Conservation (phyloP, 78 protist species). For the Pirum gemmata region DNA sequence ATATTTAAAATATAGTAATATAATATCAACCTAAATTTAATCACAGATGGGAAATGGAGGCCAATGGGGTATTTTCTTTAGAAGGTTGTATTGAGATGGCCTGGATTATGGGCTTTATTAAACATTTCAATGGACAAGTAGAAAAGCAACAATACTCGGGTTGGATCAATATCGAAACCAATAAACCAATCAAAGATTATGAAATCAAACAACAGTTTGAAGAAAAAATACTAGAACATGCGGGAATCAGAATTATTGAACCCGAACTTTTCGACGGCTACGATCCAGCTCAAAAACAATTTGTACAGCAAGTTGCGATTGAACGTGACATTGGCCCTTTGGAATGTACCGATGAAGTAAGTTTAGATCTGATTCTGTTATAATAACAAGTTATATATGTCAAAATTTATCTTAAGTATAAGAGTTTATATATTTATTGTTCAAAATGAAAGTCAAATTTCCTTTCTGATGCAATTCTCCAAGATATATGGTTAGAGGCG, state of each 20-base stretch:
- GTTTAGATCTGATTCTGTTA: no score
- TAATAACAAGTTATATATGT: no score
- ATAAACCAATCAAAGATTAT: slow-evolving; percentile 45
- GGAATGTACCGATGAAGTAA: slow-evolving; percentile 54
- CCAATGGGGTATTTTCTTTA: slow-evolving; percentile 51
- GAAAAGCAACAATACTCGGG: slow-evolving; percentile 19
- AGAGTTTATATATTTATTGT: no score
- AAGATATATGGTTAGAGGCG: no score
- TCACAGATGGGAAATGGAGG: slow-evolving; percentile 60
- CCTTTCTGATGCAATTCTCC: no score
- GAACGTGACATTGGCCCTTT: slow-evolving; percentile 54
- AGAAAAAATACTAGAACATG: no score
- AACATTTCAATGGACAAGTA: slow-evolving; percentile 7
- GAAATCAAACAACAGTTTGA: no score
- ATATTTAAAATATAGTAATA: no score
- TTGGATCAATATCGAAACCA: slow-evolving; percentile 56
- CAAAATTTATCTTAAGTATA: no score
- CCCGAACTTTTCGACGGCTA: slow-evolving; percentile 64
- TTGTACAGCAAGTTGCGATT: slow-evolving; percentile 59
- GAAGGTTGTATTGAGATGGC: slow-evolving; percentile 69
- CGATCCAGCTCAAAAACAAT: slow-evolving; percentile 50
- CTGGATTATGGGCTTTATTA: slow-evolving; percentile 62
- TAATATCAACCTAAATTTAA: no score
- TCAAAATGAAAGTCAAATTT: no score
- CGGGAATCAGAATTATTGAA: slow-evolving; percentile 64